A percentile compares a stretch with the other conserved stretches of the same genome.
phyloP scores from a whole-genome alignment of 768 basidiomycete species.

The Mycena albidolilacea region DNA sequence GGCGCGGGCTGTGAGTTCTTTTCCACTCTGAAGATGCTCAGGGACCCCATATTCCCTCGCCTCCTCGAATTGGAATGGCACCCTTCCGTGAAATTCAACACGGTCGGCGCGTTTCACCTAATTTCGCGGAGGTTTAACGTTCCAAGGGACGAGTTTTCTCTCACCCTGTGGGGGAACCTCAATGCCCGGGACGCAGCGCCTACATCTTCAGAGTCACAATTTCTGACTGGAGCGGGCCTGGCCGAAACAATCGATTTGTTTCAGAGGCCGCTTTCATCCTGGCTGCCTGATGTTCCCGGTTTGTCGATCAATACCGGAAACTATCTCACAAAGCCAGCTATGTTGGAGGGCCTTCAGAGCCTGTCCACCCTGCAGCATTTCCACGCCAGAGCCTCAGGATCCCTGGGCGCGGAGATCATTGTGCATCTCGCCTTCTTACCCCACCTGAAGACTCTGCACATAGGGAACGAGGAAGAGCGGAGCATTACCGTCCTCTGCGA shows the following conservation, averaged over 20 bases:
- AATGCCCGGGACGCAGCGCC: not conserved
- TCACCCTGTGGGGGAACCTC: conserved; percentile 13
- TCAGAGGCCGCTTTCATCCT: conserved; percentile 1
- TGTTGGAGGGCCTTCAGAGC: conserved; percentile 10
- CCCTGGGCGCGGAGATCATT: conserved; percentile 12
- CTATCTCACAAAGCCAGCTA: not conserved
- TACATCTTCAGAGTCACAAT: not conserved
- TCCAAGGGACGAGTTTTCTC: conserved; percentile 8
- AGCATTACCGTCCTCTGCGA: not conserved
- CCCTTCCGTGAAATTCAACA: conserved; percentile 13
- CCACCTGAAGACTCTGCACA: conserved; percentile 16
- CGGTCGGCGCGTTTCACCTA: conserved; percentile 26
- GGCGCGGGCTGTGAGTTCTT: conserved; percentile 21
- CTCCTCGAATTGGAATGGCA: conserved; percentile 13
- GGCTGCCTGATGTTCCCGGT: conserved; percentile 16
- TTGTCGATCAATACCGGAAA: conserved; percentile 6
- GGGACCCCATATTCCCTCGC: conserved; percentile 15
- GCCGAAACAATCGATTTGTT: conserved; percentile 18
- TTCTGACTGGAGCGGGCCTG: conserved; percentile 4
- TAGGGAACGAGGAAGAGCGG: not conserved
- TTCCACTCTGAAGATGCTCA: conserved; percentile 14
- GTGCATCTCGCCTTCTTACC: conserved; percentile 11
- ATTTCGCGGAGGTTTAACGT: conserved; percentile 14
- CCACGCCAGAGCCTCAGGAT: not conserved
- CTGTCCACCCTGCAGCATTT: conserved; percentile 16